Percentiles rank a stretch among this genome's conserved stretches.
These are phyloP conservation scores for Mycena citricolor DNA, from an alignment of 1,284 basidiomycete genomes.

Conservation along the genomic window DNA sequence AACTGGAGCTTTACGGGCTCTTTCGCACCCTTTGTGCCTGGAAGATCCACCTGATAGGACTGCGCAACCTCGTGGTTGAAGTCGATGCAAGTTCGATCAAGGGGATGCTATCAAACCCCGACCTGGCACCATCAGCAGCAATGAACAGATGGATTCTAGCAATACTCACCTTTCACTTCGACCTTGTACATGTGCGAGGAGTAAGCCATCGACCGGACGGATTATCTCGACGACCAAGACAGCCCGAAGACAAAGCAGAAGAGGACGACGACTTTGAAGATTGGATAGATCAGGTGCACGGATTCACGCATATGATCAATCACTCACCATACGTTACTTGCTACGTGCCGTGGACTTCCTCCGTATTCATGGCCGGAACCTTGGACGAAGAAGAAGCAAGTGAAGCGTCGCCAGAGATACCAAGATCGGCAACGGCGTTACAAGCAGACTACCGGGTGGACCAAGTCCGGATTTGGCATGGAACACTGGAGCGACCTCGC, in stretches of 20 bases:
- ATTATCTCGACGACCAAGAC: constrained; percentile 27
- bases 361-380: too few species aligned
- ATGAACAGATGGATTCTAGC: constrained; percentile 42
- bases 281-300: background rate
- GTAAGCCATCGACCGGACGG: constrained; percentile 29
- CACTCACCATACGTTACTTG: background rate
- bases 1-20: constrained; percentile 36
- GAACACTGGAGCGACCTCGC: background rate
- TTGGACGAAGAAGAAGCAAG: constrained; percentile 21
- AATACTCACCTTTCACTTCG: constrained; percentile 39
- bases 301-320: constrained; percentile 7
- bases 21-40: constrained; percentile 27
- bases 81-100: constrained; percentile 39
- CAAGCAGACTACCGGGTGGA: constrained; percentile 6
- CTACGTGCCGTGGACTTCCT: too few species aligned
- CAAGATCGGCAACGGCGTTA: background rate
- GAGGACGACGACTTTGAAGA: constrained; percentile 7
- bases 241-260: constrained; percentile 19
- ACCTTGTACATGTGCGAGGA: constrained; percentile 34
- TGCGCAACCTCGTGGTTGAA: constrained; percentile 32
- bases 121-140: constrained; percentile 36
- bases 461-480: constrained; percentile 22
- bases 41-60: constrained; percentile 29
- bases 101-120: constrained; percentile 39
- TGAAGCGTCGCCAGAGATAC: constrained; percentile 10